phyloP scores from a whole-genome alignment of 495 filamentous ascomycete genomes.

The Bacidia rubella region DNA sequence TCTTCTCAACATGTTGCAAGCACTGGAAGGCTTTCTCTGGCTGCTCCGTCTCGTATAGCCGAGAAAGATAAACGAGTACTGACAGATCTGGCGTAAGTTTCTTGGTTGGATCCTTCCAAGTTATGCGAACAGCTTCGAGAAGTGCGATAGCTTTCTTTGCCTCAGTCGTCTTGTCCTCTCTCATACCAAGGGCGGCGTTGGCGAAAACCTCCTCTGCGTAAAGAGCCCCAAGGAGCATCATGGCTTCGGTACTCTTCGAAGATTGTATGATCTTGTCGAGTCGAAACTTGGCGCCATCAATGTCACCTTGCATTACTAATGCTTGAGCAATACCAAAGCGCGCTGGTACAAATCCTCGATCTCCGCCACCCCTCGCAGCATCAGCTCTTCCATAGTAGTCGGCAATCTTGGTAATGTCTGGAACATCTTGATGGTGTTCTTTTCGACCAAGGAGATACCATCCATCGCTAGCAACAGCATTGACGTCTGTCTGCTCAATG shows the following conservation, averaged over 20 bases:
- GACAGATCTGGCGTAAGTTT: conserved; percentile 65
- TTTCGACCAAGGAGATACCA: conserved; percentile 90
- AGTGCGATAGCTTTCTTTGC: conserved; percentile 68
- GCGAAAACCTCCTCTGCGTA: conserved; percentile 89
- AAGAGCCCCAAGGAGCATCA: conserved; percentile 76
- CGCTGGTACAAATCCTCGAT: conserved; percentile 78
- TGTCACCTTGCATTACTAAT: conserved; percentile 66
- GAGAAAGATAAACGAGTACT: conserved; percentile 82
- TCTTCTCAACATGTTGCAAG: conserved; percentile 74
- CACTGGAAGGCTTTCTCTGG: conserved; percentile 88
- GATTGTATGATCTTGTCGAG: conserved; percentile 86
- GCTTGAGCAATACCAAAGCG: conserved; percentile 89
- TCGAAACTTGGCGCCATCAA: conserved; percentile 82
- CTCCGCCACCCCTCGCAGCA: conserved; percentile 71
- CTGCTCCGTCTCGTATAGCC: conserved; percentile 72
- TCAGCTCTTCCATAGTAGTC: conserved; percentile 84
- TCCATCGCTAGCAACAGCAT: conserved; percentile 87
- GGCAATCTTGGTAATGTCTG: conserved; percentile 51
- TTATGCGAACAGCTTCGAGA: conserved; percentile 68
- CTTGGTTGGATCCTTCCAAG: conserved; percentile 86
- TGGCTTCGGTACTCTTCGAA: conserved; percentile 75
- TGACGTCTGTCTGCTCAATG: conserved; percentile 88
- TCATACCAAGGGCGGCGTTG: conserved; percentile 52
- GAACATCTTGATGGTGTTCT: conserved; percentile 55
- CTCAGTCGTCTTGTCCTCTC: conserved; percentile 77